These are phyloP conservation scores for Ramichloridium luteum DNA, from an alignment of 2,329 filamentous ascomycete species.

Conservation along the genomic window DNA sequence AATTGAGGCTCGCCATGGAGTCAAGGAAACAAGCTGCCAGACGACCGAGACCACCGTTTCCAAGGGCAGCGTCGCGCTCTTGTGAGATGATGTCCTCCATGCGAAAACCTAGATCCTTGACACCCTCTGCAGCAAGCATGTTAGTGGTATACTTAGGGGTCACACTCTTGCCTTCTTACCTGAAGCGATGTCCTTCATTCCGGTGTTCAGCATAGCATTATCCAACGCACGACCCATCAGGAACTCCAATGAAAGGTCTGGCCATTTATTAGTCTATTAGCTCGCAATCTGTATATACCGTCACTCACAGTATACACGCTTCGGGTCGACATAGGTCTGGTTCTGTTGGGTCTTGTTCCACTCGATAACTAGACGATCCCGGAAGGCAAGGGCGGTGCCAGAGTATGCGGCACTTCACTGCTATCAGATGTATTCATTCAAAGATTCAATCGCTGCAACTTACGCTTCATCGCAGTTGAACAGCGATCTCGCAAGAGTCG, in stretches of 20 bases:
- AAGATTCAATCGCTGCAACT: conserved; percentile 9
- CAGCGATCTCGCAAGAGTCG: conserved; percentile 84
- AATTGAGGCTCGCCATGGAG: conserved; percentile 87
- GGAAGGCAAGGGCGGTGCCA: conserved; percentile 80
- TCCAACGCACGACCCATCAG: conserved; percentile 93
- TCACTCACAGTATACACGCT: conserved; percentile 73
- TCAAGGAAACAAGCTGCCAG: conserved; percentile 95
- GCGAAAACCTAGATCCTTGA: conserved; percentile 82
- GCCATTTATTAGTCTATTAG: conserved; percentile 3
- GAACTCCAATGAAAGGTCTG: conserved; percentile 87
- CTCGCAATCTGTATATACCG: neutral
- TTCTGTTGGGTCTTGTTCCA: conserved; percentile 98
- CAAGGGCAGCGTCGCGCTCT: conserved; percentile 90
- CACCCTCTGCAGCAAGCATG: conserved; percentile 49
- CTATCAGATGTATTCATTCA: conserved; percentile 3
- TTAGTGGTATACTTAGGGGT: conserved; percentile 8
- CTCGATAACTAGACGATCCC: conserved; percentile 82
- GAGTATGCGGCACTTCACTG: conserved; percentile 63
- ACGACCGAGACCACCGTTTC: conserved; percentile 89
- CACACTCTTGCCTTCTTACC: conserved; percentile 39
- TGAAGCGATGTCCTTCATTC: conserved; percentile 71
- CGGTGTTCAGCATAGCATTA: conserved; percentile 97
- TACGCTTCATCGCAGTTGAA: conserved; percentile 91
- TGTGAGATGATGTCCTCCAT: conserved; percentile 92
- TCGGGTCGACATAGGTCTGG: conserved; percentile 80